phyloP scores from a whole-genome alignment of 768 basidiomycete species.

The Tylopilus balloui region DNA sequence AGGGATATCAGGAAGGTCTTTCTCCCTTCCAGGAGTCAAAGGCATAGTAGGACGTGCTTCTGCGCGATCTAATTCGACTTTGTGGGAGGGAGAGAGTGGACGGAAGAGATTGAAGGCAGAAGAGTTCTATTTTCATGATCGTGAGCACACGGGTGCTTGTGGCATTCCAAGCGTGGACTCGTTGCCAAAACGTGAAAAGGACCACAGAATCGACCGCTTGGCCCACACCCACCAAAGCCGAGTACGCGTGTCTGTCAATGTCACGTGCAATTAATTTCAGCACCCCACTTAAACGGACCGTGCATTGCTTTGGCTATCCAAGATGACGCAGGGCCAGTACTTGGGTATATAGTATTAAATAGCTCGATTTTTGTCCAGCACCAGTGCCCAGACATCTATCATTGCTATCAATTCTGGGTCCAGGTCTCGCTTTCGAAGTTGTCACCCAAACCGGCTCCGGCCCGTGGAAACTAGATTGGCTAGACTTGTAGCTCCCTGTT shows the following conservation, averaged over 20 bases:
- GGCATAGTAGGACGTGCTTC: conserved; percentile 4
- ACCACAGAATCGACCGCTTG: not conserved
- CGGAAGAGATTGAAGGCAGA: not conserved
- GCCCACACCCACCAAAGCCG: conserved; percentile 1
- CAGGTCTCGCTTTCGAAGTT: too few species aligned
- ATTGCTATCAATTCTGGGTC: not conserved
- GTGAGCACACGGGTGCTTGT: conserved; percentile 1
- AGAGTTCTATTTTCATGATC: conserved; percentile 6
- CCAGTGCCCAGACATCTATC: not conserved
- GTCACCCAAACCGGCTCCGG: too few species aligned
- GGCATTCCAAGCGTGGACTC: conserved; percentile 5
- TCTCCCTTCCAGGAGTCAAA: conserved; percentile 8
- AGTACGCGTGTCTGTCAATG: not conserved
- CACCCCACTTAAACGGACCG: too few species aligned
- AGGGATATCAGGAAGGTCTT: conserved; percentile 23
- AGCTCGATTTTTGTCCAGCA: not conserved
- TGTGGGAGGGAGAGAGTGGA: not conserved
- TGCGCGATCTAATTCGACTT: not conserved
- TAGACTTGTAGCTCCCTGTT: too few species aligned
- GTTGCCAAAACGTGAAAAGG: conserved; percentile 8
- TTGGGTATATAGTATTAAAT: too few species aligned
- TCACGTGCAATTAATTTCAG: conserved; percentile 14
- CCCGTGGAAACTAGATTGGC: too few species aligned
- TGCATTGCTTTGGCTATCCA: too few species aligned
- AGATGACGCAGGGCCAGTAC: too few species aligned